These are phyloP conservation scores for Pisolithus thermaeus DNA, from an alignment of 1,284 basidiomycete genomes.

Conservation along the genomic window DNA sequence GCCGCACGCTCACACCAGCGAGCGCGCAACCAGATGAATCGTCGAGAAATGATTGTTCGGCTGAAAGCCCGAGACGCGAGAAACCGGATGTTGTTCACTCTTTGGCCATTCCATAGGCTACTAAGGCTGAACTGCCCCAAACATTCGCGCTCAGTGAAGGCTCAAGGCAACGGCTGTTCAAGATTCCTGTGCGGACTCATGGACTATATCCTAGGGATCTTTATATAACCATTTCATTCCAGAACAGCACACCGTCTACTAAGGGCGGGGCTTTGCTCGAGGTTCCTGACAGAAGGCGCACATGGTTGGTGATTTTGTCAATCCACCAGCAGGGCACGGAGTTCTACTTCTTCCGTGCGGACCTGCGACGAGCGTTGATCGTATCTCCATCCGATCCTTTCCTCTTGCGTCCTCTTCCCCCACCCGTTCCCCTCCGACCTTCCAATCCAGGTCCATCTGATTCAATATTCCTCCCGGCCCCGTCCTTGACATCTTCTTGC, in stretches of 20 bases:
- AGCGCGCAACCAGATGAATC: conserved; percentile 19
- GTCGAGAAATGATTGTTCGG: conserved; percentile 26
- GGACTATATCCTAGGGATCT: too few species aligned
- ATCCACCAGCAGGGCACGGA: neutral
- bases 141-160: too few species aligned
- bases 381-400: conserved; percentile 11
- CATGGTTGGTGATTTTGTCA: neutral
- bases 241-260: too few species aligned
- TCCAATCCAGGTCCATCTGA: conserved; percentile 56
- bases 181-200: too few species aligned
- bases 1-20: conserved; percentile 21
- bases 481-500: conserved; percentile 55
- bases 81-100: too few species aligned
- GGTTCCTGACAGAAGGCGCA: neutral
- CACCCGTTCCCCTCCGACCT: conserved; percentile 41
- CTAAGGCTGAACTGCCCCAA: too few species aligned
- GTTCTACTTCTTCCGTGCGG: conserved; percentile 14
- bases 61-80: too few species aligned
- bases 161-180: too few species aligned
- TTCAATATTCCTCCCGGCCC: conserved; percentile 48
- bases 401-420: conserved; percentile 19
- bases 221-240: too few species aligned
- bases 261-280: too few species aligned
- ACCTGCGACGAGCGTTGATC: conserved; percentile 15
- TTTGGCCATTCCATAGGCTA: too few species aligned